Evolutionary conservation across 306 rosid genomes (phyloP), one percentile per base, ranked within the genome.

Genomic region (Clitoria ternatea): DNA sequence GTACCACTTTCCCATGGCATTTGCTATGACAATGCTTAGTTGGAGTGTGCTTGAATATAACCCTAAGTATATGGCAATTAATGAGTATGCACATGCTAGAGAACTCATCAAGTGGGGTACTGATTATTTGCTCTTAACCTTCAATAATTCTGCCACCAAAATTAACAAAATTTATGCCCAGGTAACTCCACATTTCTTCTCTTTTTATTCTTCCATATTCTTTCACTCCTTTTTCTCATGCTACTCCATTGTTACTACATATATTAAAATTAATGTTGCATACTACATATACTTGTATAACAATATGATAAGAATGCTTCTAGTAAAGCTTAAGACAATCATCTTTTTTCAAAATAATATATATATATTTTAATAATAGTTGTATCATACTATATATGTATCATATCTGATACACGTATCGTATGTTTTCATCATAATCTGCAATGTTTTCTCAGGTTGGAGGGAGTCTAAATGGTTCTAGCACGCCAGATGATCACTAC

Each of bases 111-210:
- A 72, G n/a, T 83, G 84, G 85, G 85, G 86, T 29, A 71, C 81
- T 5, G 91, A 88, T 82, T 88, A 88, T 62, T 61, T 88, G 69
- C 95, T 88, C 77, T 40, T 72, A 10, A 88, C 91, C 76, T 85
- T 88, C 82, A 85, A 88, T 29, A 72, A 78, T 10, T 85, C 95
- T 18, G 82, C 89, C 13, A 66, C 95, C 63, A 82, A 59, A 62
- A 85, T 86, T 8, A 18, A 74, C 56, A 78, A 80, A 45, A 80
- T 88, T 61, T 78, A 73, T 49, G 77, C 72, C 53, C 94, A 88
- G 90, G 88, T n/a, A 1, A 7, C 7, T 12, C 1, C 10, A 9
- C 11, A 13, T 2, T 35, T 14, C 11, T 22, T 43, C 30, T 11
- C 4, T 14, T 44, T n/a, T n/a, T n/a, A n/a, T n/a, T n/a, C n/a